Conservation (phyloP, 2,329 filamentous ascomycete genomes). For the Colletotrichum godetiae region DNA sequence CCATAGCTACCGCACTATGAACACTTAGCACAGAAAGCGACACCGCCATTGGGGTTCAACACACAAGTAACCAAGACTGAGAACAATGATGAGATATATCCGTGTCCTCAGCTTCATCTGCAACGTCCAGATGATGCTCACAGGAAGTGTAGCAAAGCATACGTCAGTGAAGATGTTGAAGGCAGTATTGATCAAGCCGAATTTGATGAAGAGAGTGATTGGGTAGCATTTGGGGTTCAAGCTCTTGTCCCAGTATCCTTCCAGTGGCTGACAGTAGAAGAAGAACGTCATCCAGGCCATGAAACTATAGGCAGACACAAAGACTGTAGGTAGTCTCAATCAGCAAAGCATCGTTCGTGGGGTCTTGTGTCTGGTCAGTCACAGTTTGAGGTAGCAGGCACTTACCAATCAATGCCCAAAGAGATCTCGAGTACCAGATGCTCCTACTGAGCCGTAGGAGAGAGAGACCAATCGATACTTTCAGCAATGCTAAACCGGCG, state of each 20-base stretch:
- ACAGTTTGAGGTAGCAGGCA: background rate
- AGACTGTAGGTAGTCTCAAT: constrained; percentile 2
- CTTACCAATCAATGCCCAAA: constrained; percentile 40
- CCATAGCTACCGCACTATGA: constrained; percentile 50
- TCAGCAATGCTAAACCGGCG: constrained; percentile 35
- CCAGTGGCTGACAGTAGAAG: constrained; percentile 8
- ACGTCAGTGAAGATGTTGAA: constrained; percentile 47
- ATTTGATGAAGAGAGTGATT: constrained; percentile 15
- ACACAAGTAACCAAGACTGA: constrained; percentile 7
- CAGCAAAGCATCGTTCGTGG: no score
- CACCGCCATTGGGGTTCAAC: constrained; percentile 32
- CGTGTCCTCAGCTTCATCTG: constrained; percentile 49
- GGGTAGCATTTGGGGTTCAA: constrained; percentile 15
- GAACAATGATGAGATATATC: constrained; percentile 49
- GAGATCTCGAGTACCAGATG: constrained; percentile 40
- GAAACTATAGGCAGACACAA: constrained; percentile 38
- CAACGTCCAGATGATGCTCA: constrained; percentile 53
- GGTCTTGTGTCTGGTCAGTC: no score
- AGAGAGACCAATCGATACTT: constrained; percentile 40
- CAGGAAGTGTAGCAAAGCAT: constrained; percentile 53
- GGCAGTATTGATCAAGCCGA: constrained; percentile 12
- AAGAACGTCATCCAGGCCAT: constrained; percentile 34
- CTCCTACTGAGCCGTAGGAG: constrained; percentile 38
- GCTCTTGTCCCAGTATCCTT: constrained; percentile 23
- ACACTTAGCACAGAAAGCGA: background rate